Base-by-base conservation (phyloP, 352 stramenopile species). In the Pythium folliculosum region DNA sequence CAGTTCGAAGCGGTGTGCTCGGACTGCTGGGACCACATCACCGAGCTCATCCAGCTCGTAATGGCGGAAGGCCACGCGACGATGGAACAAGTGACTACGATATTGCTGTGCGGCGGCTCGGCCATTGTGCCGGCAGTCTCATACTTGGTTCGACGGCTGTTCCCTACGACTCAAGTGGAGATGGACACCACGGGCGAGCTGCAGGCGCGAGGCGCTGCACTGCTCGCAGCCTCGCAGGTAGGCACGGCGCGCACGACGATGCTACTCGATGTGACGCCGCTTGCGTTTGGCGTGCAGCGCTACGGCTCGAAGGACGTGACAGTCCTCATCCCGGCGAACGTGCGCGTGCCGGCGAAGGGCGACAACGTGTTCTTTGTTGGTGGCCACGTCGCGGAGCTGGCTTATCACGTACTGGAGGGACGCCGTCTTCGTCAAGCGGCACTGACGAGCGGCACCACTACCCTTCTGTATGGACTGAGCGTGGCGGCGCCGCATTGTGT, bases 1-100 rank as follows among this genome's bases (percentile, higher is more conserved):
- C 59, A 71, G 44, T 82, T 85, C n/a, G 79, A 85, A 17, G 54
- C 61, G 0, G 49, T 76, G 12, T 88, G 79, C 40, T 67, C 27
- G 23, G 65, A 80, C 22, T 50, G 72, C n/a, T 88, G 75, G 75
- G 27, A 56, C 16, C 50, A 52, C 0, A 7, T 86, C 16, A 37
- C 58, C 3, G 30, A 65, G 12, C 48, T 63, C 1, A 38, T 84
- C 13, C 45, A 71, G 17, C 64, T 67, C 44, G 56, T 76, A 21
- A 49, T 88, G 12, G 14, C 52, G 3, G 51, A 70, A 19, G 67
- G 67, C 21, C 52, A 65, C 12, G 50, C 63, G 7, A 71, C 59
- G 17, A 68, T 65, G 9, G 73, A 71, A 1, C 61, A 78, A 21
- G 58, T 87, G 14, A 66, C 71, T 22, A 19, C 43, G 13, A 59